A percentile compares a stretch with the other conserved stretches of the same genome.
Conservation (phyloP, 371 early-diverging fungal species). For the Rhizomucor pusillus region DNA sequence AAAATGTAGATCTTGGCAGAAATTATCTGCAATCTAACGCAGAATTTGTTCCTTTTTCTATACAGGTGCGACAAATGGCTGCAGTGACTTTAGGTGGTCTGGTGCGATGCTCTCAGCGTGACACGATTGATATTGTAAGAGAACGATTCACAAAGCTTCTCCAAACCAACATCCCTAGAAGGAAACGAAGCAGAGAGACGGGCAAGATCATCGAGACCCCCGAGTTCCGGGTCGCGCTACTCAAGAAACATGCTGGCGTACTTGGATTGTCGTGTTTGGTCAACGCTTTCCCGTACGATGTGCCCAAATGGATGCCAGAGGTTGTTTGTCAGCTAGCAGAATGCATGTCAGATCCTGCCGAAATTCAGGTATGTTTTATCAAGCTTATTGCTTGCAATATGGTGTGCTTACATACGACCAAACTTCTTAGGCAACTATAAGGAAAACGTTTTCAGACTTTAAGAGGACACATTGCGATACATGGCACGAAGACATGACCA, state of each 20-base stretch:
- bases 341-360: slow-evolving; percentile 85
- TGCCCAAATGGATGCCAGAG: slow-evolving; percentile 89
- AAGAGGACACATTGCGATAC: slow-evolving; percentile 91
- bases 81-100: slow-evolving; percentile 81
- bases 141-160: slow-evolving; percentile 32
- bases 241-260: slow-evolving; percentile 83
- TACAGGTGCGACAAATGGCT: slow-evolving; percentile 78
- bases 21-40: slow-evolving; percentile 2
- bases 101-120: slow-evolving; percentile 82
- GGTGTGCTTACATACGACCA: not conserved
- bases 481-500: slow-evolving; percentile 85
- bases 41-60: slow-evolving; percentile 1
- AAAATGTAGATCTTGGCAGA: not conserved
- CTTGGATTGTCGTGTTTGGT: slow-evolving; percentile 85
- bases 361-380: slow-evolving; percentile 68
- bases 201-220: slow-evolving; percentile 48
- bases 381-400: too few species aligned
- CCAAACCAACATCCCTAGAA: slow-evolving; percentile 40
- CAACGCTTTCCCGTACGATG: slow-evolving; percentile 88
- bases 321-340: slow-evolving; percentile 71
- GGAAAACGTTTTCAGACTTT: slow-evolving; percentile 89
- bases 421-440: slow-evolving; percentile 71
- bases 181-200: slow-evolving; percentile 35
- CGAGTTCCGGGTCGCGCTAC: slow-evolving; percentile 57
- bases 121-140: slow-evolving; percentile 61